Evolutionary conservation across 2,329 filamentous ascomycete genomes (phyloP), one percentile per base, ranked within the genome.

Genomic region (Xylaria sp.): DNA sequence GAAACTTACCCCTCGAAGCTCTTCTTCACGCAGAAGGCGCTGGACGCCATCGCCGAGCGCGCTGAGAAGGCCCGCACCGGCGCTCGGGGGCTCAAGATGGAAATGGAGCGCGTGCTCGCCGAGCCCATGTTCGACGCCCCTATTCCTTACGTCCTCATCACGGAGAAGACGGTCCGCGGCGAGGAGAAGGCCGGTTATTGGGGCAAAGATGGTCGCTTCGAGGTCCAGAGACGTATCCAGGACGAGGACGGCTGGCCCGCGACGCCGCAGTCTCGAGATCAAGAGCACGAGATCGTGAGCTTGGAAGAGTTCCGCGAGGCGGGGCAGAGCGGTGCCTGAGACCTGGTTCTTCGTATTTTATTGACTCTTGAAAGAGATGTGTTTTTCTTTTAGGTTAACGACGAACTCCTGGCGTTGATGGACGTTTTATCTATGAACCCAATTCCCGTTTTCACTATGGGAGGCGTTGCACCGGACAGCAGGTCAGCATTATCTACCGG

Each of bases 51-150:
- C 66, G 95, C 96, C 3, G 87, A 90, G 69, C 82, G 86, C 48
- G 91, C 91, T 33, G 81, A 84, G 46, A 81, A 81, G 70, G 83
- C 86, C 23, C 85, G 84, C 65, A 97, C 95, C 0, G 96, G 96
- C 3, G 93, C 93, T 0, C 86, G 93, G 44, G 93, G 90, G 0
- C 81, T 96, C 17, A 90, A 93, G 75, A 93, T 93, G 79, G 92
- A 94, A 76, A 90, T 95, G 86, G 93, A 95, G 79, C 87, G 90
- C 2, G 88, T 95, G 7, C 83, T 95, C 11, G 90, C 89, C 3
- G 92, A 94, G 79, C 89, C 92, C 38, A 94, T 94, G 87, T 95
- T 93, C 77, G 91, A 94, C 75, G 90, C 91, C 0, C 93, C 93
- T 4, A 90, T 91, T 72, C 88, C 91, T 26, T 93, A 92, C 73